These are phyloP conservation scores for Globisporangium yorkense DNA, from an alignment of 352 stramenopile genomes.

Conservation along the genomic window DNA sequence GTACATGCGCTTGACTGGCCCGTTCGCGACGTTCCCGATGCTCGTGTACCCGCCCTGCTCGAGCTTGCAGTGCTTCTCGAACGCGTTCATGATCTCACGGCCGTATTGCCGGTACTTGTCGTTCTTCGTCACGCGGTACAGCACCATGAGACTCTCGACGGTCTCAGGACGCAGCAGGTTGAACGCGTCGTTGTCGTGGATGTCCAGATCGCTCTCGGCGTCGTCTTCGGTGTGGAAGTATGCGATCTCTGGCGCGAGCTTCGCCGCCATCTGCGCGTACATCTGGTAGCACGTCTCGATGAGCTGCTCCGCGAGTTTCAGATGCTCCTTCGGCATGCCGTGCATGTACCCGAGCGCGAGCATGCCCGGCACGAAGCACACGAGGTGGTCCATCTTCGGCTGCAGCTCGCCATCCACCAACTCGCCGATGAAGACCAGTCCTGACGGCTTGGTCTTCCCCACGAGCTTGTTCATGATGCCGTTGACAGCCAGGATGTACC, in stretches of 20 bases:
- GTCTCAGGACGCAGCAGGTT: conserved; percentile 89
- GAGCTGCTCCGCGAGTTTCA: conserved; percentile 73
- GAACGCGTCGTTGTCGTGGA: conserved; percentile 58
- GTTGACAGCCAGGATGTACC: conserved; percentile 61
- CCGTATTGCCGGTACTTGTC: conserved; percentile 84
- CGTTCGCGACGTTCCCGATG: conserved; percentile 50
- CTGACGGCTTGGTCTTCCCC: conserved; percentile 50
- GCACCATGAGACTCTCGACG: conserved; percentile 89
- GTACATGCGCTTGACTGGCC: conserved; percentile 32
- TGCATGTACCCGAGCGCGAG: conserved; percentile 75
- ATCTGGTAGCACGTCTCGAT: conserved; percentile 85
- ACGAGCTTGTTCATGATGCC: conserved; percentile 56
- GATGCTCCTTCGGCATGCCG: conserved; percentile 53
- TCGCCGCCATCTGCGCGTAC: conserved; percentile 74
- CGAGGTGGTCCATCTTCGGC: conserved; percentile 86
- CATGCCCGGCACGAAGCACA: conserved; percentile 89
- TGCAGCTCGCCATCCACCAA: conserved; percentile 41
- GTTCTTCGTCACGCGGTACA: conserved; percentile 89
- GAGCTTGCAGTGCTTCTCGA: conserved; percentile 80
- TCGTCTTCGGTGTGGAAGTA: conserved; percentile 66
- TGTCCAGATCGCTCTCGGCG: conserved; percentile 39
- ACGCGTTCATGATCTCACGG: conserved; percentile 78
- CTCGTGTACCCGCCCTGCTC: conserved; percentile 55
- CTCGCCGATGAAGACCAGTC: conserved; percentile 63
- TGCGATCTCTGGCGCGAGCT: conserved; percentile 85